Evolutionary conservation across 345 rosid genomes (phyloP).

Genomic region (Cardamine chenopodiifolia): DNA sequence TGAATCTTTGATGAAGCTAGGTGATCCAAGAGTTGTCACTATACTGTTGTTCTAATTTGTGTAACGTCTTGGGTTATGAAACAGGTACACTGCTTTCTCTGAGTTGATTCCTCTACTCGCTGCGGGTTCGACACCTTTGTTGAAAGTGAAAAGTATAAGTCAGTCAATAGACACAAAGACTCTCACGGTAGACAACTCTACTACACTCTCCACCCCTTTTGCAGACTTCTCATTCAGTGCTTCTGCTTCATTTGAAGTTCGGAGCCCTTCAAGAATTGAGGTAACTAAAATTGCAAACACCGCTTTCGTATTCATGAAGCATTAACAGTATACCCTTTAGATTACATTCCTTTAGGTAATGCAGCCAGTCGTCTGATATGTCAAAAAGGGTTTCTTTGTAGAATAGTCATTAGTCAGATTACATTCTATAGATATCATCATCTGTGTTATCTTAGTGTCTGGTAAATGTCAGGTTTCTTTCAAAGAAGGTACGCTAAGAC

Average conservation of each 20-base stretch:
- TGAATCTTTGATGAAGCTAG: conserved; percentile 15
- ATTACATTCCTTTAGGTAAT: neutral
- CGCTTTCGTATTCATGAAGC: no score
- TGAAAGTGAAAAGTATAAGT: conserved; percentile 71
- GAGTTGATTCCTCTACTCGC: conserved; percentile 93
- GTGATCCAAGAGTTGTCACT: neutral
- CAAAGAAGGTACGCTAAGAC: conserved; percentile 77
- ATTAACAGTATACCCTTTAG: no score
- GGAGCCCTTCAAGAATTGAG: conserved; percentile 85
- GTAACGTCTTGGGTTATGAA: neutral
- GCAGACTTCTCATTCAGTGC: conserved; percentile 89
- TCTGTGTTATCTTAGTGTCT: conserved; percentile 1
- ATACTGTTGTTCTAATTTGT: neutral
- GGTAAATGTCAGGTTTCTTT: conserved; percentile 68
- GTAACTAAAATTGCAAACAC: conserved; percentile 43
- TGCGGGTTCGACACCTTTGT: conserved; percentile 64
- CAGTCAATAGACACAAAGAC: conserved; percentile 64
- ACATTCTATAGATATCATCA: neutral
- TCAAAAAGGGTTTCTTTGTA: neutral
- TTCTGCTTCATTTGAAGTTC: conserved; percentile 75
- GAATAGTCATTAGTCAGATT: neutral
- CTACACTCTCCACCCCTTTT: conserved; percentile 73
- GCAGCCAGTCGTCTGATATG: neutral
- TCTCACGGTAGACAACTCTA: conserved; percentile 61
- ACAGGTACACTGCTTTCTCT: conserved; percentile 90